Base-by-base conservation (phyloP, 1,284 basidiomycete genomes). In the Leccinum solheimii region DNA sequence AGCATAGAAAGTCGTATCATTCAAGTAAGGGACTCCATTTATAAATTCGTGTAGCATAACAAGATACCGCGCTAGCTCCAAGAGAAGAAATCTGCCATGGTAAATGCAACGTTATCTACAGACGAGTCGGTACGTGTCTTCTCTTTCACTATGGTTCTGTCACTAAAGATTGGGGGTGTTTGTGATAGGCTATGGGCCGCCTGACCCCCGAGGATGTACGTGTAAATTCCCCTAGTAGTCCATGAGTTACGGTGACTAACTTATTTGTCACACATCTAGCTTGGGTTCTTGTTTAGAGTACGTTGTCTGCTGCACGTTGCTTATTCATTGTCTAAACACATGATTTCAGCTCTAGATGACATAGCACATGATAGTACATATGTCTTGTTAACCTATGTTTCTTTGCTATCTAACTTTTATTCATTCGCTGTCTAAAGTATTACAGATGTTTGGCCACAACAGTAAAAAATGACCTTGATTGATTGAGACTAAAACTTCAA, bases 1-100 rank as follows among this genome's bases (percentile, higher is more conserved):
- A 95, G 92, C 66, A 98, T 99, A 67, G 97, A 99, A 76, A 92
- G 91, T 70, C 89, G 95, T 65, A 97, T 97, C 66, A 81, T 92
- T n/a, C 89, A 90, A 76, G 84, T 86, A 57, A 54, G 77, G 61
- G 23, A 36, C 19, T 16, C 51, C 36, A 21, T 49, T 36, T 23
- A 40, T 54, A n/a, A 51, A n/a, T 40, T 60, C n/a, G 21, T 50
- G 23, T 30, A 32, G 50, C 27, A 52, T 55, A 32, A 45, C 26
- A 55, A 26, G 49, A 19, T 26, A 13, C 34, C 21, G 34, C 0
- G 32, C 60, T 67, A 96, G 84, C 82, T 99, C 16, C 97, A 98
- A 77, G 93, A 97, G 77, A 97, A 97, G 80, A 97, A 97, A 76
- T 87, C 87, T 43, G 88, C 88, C 0, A 92, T 93, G 91, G 83